Base-by-base conservation (phyloP, 2,329 filamentous ascomycete genomes). In the Venturia asperata region DNA sequence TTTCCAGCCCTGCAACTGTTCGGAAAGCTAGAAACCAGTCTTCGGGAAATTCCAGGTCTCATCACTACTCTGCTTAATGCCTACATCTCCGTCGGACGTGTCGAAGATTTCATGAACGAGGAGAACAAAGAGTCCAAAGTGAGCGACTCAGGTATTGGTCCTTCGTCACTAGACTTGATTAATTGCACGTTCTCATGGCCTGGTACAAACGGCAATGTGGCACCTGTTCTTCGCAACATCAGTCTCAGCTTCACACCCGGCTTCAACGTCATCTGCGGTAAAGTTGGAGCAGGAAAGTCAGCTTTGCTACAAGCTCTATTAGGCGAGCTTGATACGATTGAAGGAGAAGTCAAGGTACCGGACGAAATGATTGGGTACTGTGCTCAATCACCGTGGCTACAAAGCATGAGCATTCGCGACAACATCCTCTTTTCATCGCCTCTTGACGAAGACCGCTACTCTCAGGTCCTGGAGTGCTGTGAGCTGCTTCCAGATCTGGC, bases 1-100 rank as follows among this genome's bases (percentile, higher is more conserved):
- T 96, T 96, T 74, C 92, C 92, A 0, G 91, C 92, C 0, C 79
- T 96, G 1, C 87, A 92, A 67, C 80, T 96, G 0, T 96, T 96
- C 70, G 79, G 80, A 0, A 85, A 93, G 79, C 78, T 96, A 13
- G 89, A 93, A 70, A 80, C 78, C 1, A 90, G 86, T 67, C 78
- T 96, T 61, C 85, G 87, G 65, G 88, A 92, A 63, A 77, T 95
- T 0, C 92, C 92, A 1, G 80, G 84, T 39, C 78, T 96, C 11
- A 86, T 95, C 55, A 91, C 89, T 0, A 84, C 88, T 0, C 77
- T 93, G 5, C 82, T 95, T 68, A 95, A 96, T 70, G 90, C 91
- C 0, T 87, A 84, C n/a, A 87, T 96, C 21, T 89, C 92, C 0
- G 85, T 96, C 68, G 85, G 84, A 10, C 87, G 92, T 68, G 91